phyloP scores from a whole-genome alignment of 805 yeast genomes.

The Lipomyces yamadae region DNA sequence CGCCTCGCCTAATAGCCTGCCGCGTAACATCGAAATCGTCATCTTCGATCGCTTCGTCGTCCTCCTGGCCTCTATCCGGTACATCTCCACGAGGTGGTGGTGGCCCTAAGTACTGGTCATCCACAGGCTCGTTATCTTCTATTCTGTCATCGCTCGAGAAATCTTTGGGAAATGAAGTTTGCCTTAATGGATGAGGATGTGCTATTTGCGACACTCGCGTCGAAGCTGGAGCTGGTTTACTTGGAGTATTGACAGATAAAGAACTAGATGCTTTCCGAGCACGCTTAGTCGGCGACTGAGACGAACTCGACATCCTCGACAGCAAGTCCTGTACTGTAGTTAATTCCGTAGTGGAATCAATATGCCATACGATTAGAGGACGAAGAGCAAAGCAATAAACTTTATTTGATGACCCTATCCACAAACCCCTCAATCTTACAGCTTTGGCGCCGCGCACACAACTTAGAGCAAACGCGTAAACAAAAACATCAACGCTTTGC shows the following conservation, averaged over 20 bases:
- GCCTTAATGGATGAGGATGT: slow-evolving; percentile 33
- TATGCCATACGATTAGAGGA: too few species aligned
- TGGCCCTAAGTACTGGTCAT: not conserved
- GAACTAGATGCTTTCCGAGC: slow-evolving; percentile 11
- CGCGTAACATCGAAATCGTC: slow-evolving; percentile 35
- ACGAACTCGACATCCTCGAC: slow-evolving; percentile 3
- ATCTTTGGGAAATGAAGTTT: slow-evolving; percentile 25
- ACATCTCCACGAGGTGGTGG: not conserved
- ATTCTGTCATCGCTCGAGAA: slow-evolving; percentile 15
- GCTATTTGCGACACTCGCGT: slow-evolving; percentile 3
- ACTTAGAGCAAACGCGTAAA: not conserved
- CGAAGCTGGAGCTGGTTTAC: not conserved
- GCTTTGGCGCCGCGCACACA: not conserved
- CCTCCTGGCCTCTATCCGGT: not conserved
- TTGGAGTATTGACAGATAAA: not conserved
- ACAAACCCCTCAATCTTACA: not conserved
- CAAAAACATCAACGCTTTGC: not conserved
- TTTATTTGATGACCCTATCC: not conserved
- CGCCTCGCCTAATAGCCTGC: slow-evolving; percentile 22
- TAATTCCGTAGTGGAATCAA: too few species aligned
- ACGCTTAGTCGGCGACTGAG: slow-evolving; percentile 18
- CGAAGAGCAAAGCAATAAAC: too few species aligned
- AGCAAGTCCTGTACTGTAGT: not conserved
- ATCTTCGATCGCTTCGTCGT: slow-evolving; percentile 36
- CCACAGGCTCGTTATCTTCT: slow-evolving; percentile 11